Percentiles rank a stretch among this genome's conserved stretches.
Conservation (phyloP, 2,329 filamentous ascomycete species). For the Xylariomycetidae sp. region DNA sequence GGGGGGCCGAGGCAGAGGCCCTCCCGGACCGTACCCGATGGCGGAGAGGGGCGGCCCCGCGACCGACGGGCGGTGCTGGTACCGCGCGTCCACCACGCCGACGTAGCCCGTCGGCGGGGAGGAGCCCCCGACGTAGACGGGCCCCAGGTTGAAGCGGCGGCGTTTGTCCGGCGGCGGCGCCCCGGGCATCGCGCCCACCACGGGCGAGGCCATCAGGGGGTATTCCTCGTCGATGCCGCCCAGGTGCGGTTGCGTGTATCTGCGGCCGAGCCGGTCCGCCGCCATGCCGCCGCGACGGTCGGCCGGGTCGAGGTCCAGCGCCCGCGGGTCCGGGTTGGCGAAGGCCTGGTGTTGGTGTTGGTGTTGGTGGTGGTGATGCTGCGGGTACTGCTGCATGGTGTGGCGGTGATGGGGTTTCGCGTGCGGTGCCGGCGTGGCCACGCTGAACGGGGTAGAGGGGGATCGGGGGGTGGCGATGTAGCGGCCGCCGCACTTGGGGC, state of each 20-base stretch:
- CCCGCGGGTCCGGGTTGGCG: constrained; percentile 23
- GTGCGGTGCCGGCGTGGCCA: constrained; percentile 26
- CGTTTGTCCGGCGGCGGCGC: constrained; percentile 26
- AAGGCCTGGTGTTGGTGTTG: no score
- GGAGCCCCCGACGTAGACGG: constrained; percentile 29
- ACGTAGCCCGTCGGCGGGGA: constrained; percentile 29
- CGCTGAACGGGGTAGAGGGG: constrained; percentile 43
- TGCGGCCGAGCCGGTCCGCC: constrained; percentile 56
- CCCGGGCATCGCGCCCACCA: constrained; percentile 7
- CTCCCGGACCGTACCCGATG: constrained; percentile 23
- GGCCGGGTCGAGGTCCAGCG: no score
- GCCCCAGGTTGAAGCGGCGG: constrained; percentile 26
- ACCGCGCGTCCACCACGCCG: constrained; percentile 24
- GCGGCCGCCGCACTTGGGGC: constrained; percentile 65
- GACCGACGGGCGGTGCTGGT: constrained; percentile 23
- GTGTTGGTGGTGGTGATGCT: constrained; percentile 17
- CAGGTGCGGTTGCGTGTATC: constrained; percentile 42
- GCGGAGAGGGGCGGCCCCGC: constrained; percentile 18
- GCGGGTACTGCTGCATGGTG: constrained; percentile 14
- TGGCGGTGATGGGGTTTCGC: constrained; percentile 13
- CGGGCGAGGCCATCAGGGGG: constrained; percentile 29
- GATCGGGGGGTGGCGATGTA: constrained; percentile 58
- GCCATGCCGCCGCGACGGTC: constrained; percentile 25
- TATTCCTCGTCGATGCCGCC: constrained; percentile 35
- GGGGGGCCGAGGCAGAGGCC: constrained; percentile 19